Conservation (phyloP, 2,329 filamentous ascomycete species). For the Cladosporium sp. region DNA sequence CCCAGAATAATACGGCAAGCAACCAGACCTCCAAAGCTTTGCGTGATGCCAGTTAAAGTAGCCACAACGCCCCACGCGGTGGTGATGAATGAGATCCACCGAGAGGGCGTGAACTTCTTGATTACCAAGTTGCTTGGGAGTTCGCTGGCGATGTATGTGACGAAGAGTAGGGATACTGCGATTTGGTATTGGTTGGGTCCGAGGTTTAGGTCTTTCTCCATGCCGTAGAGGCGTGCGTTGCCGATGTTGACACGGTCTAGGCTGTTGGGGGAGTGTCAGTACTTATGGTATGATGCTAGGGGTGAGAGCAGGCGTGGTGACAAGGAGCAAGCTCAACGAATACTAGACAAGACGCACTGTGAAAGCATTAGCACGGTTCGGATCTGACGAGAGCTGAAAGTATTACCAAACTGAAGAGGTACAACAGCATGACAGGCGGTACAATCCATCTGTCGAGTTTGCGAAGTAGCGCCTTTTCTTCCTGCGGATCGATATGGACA, state of each 20-base stretch:
- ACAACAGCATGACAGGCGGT: slow-evolving; percentile 55
- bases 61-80: slow-evolving; percentile 42
- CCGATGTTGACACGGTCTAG: slow-evolving; percentile 6
- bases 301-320: not conserved
- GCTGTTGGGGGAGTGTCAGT: not conserved
- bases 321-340: too few species aligned
- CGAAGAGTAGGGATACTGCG: slow-evolving; percentile 23
- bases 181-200: slow-evolving; percentile 41
- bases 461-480: slow-evolving; percentile 48
- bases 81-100: slow-evolving; percentile 34
- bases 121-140: slow-evolving; percentile 49
- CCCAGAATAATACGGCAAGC: slow-evolving; percentile 37
- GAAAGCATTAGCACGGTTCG: not conserved
- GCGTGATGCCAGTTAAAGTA: slow-evolving; percentile 50
- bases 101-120: slow-evolving; percentile 48
- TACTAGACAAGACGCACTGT: not conserved
- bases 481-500: slow-evolving; percentile 43
- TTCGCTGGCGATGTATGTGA: slow-evolving; percentile 45
- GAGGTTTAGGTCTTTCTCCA: slow-evolving; percentile 48
- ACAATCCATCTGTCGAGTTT: slow-evolving; percentile 53
- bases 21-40: slow-evolving; percentile 44
- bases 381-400: too few species aligned
- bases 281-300: not conserved
- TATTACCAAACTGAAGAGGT: slow-evolving; percentile 59
- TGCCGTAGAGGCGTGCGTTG: slow-evolving; percentile 40